phyloP scores from a whole-genome alignment of 352 stramenopile species.

The Phytophthora ohioensis region DNA sequence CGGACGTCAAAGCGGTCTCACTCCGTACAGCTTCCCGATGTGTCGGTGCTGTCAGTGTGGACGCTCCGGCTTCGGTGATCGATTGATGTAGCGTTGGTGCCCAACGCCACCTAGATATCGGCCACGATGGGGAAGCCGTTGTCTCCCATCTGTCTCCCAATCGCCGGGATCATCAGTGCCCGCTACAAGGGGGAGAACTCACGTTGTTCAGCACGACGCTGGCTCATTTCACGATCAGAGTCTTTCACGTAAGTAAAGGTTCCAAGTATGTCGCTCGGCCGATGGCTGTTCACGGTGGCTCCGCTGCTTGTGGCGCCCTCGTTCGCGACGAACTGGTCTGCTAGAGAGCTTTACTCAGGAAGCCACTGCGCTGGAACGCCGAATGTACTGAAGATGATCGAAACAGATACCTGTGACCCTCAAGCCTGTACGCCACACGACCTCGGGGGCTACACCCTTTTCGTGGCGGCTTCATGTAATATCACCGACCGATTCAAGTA shows the following conservation, averaged over 20 bases:
- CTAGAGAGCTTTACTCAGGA: constrained; percentile 37
- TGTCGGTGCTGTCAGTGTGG: constrained; percentile 4
- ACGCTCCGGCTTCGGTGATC: constrained; percentile 27
- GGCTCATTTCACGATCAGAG: constrained; percentile 29
- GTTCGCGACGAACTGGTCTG: constrained; percentile 30
- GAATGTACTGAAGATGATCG: constrained; percentile 35
- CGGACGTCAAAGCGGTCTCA: constrained; percentile 14
- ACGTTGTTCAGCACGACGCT: constrained; percentile 15
- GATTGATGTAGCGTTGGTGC: constrained; percentile 24
- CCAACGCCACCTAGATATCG: constrained; percentile 36
- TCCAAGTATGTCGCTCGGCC: constrained; percentile 21
- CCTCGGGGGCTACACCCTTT: constrained; percentile 36
- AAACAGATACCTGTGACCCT: constrained; percentile 22
- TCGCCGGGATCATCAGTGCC: constrained; percentile 19
- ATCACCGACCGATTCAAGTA: constrained; percentile 42
- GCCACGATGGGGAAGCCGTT: constrained; percentile 28
- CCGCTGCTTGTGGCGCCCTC: constrained; percentile 18
- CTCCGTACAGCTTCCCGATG: constrained; percentile 31
- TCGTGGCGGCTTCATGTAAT: constrained; percentile 35
- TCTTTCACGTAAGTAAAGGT: constrained; percentile 8
- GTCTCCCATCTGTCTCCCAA: constrained; percentile 40
- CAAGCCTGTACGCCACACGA: constrained; percentile 33
- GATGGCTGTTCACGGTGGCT: constrained; percentile 22
- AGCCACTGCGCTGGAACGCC: constrained; percentile 44
- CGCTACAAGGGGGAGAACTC: constrained; percentile 9